A percentile compares a stretch with the other conserved stretches of the same genome.
phyloP scores from a whole-genome alignment of 176 grass and related monocot species.

The Bromus sterilis region DNA sequence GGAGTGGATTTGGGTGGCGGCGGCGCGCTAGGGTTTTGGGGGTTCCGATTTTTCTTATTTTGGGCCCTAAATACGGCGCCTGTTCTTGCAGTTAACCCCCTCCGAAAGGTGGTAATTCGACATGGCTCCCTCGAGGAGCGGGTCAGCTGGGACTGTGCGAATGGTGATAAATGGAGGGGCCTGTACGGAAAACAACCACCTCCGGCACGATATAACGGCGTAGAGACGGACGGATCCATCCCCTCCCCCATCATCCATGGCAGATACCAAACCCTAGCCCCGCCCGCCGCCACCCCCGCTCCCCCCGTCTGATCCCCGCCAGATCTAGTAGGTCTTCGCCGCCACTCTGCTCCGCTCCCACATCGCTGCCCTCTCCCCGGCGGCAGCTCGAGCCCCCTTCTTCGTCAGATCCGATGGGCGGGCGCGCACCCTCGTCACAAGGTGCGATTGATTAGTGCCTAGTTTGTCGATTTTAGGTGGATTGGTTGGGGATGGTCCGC shows the following conservation, averaged over 20 bases:
- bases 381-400: too few species aligned
- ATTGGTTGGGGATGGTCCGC: too few species aligned
- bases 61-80: not conserved
- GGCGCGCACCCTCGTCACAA: too few species aligned
- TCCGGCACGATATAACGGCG: not conserved
- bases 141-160: fast-evolving
- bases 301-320: not conserved
- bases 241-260: not conserved
- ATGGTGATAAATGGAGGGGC: fast-evolving
- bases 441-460: not conserved
- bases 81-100: not conserved
- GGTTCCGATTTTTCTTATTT: conserved; percentile 3
- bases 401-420: not conserved
- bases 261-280: conserved; percentile 26
- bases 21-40: conserved; percentile 43
- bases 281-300: not conserved
- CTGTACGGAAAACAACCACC: not conserved
- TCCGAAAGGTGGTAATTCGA: fast-evolving
- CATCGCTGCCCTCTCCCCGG: too few species aligned
- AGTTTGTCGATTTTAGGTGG: too few species aligned
- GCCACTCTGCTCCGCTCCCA: not conserved
- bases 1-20: not conserved
- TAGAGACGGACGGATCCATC: not conserved
- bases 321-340: not conserved
- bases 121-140: fast-evolving